Base-by-base conservation (phyloP, 140 eudicot genomes). In the Bidens hawaiensis region DNA sequence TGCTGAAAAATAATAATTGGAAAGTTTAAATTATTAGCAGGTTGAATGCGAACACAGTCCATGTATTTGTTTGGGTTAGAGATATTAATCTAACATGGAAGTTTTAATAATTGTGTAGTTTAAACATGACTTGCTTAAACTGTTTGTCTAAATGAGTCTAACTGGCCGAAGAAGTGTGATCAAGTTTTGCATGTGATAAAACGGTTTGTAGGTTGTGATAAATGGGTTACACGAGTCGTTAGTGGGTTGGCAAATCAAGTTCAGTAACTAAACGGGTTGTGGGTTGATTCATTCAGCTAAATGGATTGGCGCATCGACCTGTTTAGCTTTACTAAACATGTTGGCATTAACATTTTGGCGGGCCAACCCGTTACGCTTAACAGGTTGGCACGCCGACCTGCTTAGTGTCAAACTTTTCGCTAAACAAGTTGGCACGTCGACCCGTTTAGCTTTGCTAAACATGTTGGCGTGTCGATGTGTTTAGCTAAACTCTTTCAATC, bases 1-100 rank as follows among this genome's bases (percentile, higher is more conserved):
- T 50, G 89, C 99, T 93, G 94, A 71, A 79, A 64, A 49, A 5
- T 4, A 42, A 13, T 42, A 11, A 23, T 17, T 21, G 6, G 28
- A 68, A 71, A 58, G 46, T 9, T 31, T 18, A 58, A 1, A 36
- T 31, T 10, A 31, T 31, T 31, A 31, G 36, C 36, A 31, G 36
- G 36, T 31, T 31, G 36, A 31, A 31, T 10, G 3, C 53, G 6
- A 18, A 47, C 53, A 24, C 21, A 12, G n/a, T n/a, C n/a, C n/a
- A n/a, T n/a, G n/a, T n/a, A n/a, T n/a, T n/a, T n/a, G n/a, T n/a
- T n/a, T n/a, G n/a, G n/a, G n/a, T n/a, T n/a, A n/a, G n/a, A n/a
- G n/a, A n/a, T n/a, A n/a, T n/a, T n/a, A n/a, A n/a, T n/a, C n/a
- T n/a, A n/a, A n/a, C n/a, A n/a, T n/a, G n/a, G n/a, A n/a, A n/a